Evolutionary conservation across 139 green algal species (phyloP), one percentile per base, ranked within the genome.

Genomic region (Axilococcus clingmanii): DNA sequence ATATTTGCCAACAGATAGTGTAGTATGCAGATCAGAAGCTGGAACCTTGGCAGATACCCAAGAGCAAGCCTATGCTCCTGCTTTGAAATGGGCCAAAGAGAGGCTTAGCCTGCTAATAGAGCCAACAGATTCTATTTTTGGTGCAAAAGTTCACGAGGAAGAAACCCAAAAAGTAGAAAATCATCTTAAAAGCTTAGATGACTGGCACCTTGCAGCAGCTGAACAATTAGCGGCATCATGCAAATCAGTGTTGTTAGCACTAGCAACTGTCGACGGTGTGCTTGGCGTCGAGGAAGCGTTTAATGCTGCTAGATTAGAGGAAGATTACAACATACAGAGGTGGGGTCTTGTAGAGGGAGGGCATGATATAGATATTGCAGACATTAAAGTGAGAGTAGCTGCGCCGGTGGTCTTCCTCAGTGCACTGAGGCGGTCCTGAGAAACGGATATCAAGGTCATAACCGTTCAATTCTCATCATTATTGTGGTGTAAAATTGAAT

Each of bases 291-390:
- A 64, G 6, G 63, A 81, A 40, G 83, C 68, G 11, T 55, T 95
- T 16, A 4, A 30, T 4, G 71, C 68, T 0, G 61, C 83, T 1
- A 66, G 87, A 7, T 23, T 93, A 19, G 87, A 95, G 63, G 87
- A 95, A 71, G 68, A 81, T 2, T 64, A 67, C 5, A 84, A 95
- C 55, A 76, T 87, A 11, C 75, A 83, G 41, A 67, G 85, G 41
- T 97, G 87, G 87, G 91, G 90, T 2, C 53, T 90, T n/a, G 91
- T 98, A 24, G 91, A 98, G 61, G 91, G 89, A 11, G 91, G 89
- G 0, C 91, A 98, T 55, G 91, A 98, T 68, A 71, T 98, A 8
- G 91, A 98, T 56, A 72, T 76, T 34, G 76, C 81, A 12, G 85
- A 96, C 43, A 48, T 84, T 4, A 36, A 50, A 22, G 85, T 86